Evolutionary conservation across 345 rosid genomes (phyloP).

Genomic region (Boechera retrofracta): DNA sequence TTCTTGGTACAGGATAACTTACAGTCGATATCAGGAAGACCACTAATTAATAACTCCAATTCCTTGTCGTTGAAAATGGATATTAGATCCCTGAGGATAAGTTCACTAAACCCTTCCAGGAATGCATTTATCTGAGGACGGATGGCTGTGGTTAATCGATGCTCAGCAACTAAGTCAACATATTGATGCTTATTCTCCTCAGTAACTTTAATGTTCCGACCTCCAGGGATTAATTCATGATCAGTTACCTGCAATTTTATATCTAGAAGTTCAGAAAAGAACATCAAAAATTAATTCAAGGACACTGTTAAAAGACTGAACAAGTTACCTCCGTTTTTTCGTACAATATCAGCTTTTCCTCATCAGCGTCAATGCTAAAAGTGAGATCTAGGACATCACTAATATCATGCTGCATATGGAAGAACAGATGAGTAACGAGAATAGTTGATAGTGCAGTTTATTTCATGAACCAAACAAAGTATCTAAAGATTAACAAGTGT

Average conservation of each 20-base stretch:
- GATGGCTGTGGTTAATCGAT: conserved; percentile 94
- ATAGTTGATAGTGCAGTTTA: background rate
- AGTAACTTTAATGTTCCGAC: conserved; percentile 85
- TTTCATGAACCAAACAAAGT: conserved; percentile 3
- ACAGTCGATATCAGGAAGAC: conserved; percentile 97
- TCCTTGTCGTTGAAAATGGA: conserved; percentile 95
- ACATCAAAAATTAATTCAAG: background rate
- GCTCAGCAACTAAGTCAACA: conserved; percentile 88
- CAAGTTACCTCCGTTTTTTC: conserved; percentile 72
- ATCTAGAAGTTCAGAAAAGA: background rate
- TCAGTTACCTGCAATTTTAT: conserved; percentile 74
- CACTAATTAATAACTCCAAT: conserved; percentile 87
- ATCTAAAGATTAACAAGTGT: background rate
- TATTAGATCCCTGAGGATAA: conserved; percentile 76
- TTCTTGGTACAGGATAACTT: conserved; percentile 42
- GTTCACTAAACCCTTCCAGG: conserved; percentile 83
- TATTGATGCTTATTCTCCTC: conserved; percentile 96
- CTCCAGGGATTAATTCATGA: conserved; percentile 91
- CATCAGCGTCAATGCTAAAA: conserved; percentile 97
- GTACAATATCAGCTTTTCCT: conserved; percentile 87
- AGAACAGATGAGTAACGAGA: conserved; percentile 24
- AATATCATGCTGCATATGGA: conserved; percentile 74
- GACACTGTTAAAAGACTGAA: background rate
- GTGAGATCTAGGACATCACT: conserved; percentile 85
- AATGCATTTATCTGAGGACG: conserved; percentile 97